Conservation (phyloP, 106 monocot genomes). For the Acanthochlamys bracteata region DNA sequence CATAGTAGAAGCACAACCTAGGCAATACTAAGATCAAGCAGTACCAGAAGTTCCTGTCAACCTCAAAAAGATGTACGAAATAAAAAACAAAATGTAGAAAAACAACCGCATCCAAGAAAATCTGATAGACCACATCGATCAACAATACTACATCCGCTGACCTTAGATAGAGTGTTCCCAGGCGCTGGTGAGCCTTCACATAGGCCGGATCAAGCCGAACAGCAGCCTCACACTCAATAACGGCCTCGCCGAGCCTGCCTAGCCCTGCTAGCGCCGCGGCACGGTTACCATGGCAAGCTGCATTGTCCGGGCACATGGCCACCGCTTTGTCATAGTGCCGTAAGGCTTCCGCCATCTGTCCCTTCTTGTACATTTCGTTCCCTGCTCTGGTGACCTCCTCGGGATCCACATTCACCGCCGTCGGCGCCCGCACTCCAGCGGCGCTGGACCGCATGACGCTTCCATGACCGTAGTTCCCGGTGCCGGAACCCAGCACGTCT, state of each 20-base stretch:
- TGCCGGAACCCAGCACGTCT: slow-evolving; percentile 72
- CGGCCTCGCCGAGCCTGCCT: slow-evolving; percentile 50
- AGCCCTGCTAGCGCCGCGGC: slow-evolving; percentile 66
- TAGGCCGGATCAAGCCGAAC: slow-evolving; percentile 41
- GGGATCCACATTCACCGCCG: slow-evolving; percentile 20
- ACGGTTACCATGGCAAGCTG: slow-evolving; percentile 54
- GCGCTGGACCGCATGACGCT: slow-evolving; percentile 50
- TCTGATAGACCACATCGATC: not conserved
- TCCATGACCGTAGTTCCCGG: slow-evolving; percentile 73
- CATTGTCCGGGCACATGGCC: slow-evolving; percentile 46
- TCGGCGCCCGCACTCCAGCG: not conserved
- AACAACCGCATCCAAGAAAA: too few relatives aligned
- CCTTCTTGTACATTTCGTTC: slow-evolving; percentile 65
- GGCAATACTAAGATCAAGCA: too few relatives aligned
- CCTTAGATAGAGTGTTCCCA: slow-evolving; percentile 44
- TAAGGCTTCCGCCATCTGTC: slow-evolving; percentile 53
- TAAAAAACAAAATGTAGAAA: too few relatives aligned
- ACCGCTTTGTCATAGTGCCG: slow-evolving; percentile 49
- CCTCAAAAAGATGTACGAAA: too few relatives aligned
- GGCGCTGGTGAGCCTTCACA: slow-evolving; percentile 38
- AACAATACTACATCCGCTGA: slow-evolving; percentile 3
- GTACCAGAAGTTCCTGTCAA: too few relatives aligned
- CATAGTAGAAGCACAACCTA: too few relatives aligned
- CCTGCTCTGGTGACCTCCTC: slow-evolving; percentile 56
- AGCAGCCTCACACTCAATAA: slow-evolving; percentile 52